Evolutionary conservation across 1,139 yeast species (phyloP).

Genomic region (Protomyces inundatus): DNA sequence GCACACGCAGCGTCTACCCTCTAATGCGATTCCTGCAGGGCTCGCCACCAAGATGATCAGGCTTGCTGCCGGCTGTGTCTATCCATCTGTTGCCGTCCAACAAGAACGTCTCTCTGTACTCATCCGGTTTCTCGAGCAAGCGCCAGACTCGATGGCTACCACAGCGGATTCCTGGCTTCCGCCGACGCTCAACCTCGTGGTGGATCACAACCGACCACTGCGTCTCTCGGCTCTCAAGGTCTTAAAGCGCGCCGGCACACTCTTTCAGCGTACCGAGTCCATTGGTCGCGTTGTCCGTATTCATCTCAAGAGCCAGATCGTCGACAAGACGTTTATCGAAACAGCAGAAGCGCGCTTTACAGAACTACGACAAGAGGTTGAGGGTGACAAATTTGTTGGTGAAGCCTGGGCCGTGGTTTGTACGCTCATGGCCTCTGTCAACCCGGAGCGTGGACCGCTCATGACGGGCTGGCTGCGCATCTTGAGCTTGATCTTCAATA

Average conservation of each 20-base stretch:
- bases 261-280: background rate
- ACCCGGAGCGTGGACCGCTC: constrained; percentile 30
- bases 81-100: constrained; percentile 24
- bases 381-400: constrained; percentile 30
- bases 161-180: constrained; percentile 8
- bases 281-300: constrained; percentile 17
- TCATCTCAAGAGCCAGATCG: constrained; percentile 6
- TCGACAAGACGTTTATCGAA: constrained; percentile 23
- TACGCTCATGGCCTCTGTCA: constrained; percentile 27
- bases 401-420: constrained; percentile 31
- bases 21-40: constrained; percentile 6
- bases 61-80: constrained; percentile 1
- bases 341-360: constrained; percentile 25
- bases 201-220: background rate
- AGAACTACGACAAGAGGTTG: constrained; percentile 25
- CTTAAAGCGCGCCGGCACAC: background rate
- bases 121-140: constrained; percentile 21
- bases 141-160: constrained; percentile 14
- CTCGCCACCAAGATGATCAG: constrained; percentile 22
- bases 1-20: constrained; percentile 22
- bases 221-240: constrained; percentile 2
- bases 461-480: constrained; percentile 31
- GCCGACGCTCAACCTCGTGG: background rate
- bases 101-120: constrained; percentile 25
- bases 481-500: constrained; percentile 28